Evolutionary conservation across 1,139 yeast genomes (phyloP).

Genomic region (Diutina catenulata): DNA sequence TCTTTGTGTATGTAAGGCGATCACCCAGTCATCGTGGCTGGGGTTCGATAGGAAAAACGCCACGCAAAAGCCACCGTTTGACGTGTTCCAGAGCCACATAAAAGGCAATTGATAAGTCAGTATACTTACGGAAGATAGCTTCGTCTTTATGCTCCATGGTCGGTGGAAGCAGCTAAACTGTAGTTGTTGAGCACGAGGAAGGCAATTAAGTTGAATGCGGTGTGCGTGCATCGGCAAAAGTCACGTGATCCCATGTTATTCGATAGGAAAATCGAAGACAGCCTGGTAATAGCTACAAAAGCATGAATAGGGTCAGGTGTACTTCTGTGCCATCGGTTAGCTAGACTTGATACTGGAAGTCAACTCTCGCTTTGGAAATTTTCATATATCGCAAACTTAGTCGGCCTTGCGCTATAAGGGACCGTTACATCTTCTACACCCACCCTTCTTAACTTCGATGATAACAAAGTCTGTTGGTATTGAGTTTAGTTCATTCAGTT

Average conservation of each 20-base stretch:
- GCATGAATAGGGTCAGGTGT: no score
- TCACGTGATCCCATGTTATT: neutral
- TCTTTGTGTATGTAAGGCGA: neutral
- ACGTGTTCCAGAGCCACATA: neutral
- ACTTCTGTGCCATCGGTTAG: no score
- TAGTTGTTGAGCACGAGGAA: neutral
- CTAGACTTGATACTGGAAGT: no score
- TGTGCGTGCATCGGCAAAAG: neutral
- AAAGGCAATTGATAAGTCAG: neutral
- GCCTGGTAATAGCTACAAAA: no score
- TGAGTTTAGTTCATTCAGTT: no score
- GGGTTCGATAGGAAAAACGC: neutral
- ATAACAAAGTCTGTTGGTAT: no score
- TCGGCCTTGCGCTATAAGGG: no score
- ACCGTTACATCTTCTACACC: no score
- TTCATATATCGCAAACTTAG: no score
- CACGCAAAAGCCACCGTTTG: neutral
- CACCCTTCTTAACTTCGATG: no score
- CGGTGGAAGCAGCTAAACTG: neutral
- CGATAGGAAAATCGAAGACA: no score
- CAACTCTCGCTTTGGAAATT: no score
- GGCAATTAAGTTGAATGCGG: neutral
- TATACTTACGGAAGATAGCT: constrained; percentile 53
- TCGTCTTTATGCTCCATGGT: constrained; percentile 35
- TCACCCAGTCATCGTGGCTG: neutral